phyloP scores from a whole-genome alignment of 2,329 filamentous ascomycete genomes.

The Talaromyces albobiverticillius region DNA sequence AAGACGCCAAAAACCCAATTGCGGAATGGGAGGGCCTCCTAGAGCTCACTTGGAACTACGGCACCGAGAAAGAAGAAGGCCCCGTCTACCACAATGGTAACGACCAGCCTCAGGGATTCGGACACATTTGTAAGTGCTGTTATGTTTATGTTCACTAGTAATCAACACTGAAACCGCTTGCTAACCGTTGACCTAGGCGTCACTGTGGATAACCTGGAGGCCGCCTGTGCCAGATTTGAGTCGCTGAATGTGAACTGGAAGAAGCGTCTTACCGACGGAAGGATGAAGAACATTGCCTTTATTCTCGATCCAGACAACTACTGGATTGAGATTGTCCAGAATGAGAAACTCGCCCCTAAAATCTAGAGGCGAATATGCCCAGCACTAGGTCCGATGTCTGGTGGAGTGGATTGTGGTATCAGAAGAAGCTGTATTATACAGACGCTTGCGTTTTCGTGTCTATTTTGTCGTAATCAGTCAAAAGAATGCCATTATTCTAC shows the following conservation, averaged over 20 bases:
- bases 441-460: background rate
- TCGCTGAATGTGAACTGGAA: slow-evolving; percentile 81
- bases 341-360: slow-evolving; percentile 39
- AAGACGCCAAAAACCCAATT: slow-evolving; percentile 52
- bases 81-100: slow-evolving; percentile 94
- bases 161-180: background rate
- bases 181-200: slow-evolving; percentile 52
- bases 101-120: slow-evolving; percentile 85
- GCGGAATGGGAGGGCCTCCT: slow-evolving; percentile 77
- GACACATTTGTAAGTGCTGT: slow-evolving; percentile 72
- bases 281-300: slow-evolving; percentile 93
- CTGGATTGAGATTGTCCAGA: slow-evolving; percentile 75
- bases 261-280: slow-evolving; percentile 87
- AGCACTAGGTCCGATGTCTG: no score
- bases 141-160: background rate
- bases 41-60: slow-evolving; percentile 82
- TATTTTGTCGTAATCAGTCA: no score
- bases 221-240: slow-evolving; percentile 84
- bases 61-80: slow-evolving; percentile 72
- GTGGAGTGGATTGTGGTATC: background rate
- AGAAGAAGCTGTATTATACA: background rate
- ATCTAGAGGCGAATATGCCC: background rate
- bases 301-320: slow-evolving; percentile 84
- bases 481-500: no score
- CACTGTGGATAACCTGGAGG: slow-evolving; percentile 81